Evolutionary conservation across 129 eudicot genomes (phyloP), one percentile per base, ranked within the genome.

Genomic region (Flaveria brownii): DNA sequence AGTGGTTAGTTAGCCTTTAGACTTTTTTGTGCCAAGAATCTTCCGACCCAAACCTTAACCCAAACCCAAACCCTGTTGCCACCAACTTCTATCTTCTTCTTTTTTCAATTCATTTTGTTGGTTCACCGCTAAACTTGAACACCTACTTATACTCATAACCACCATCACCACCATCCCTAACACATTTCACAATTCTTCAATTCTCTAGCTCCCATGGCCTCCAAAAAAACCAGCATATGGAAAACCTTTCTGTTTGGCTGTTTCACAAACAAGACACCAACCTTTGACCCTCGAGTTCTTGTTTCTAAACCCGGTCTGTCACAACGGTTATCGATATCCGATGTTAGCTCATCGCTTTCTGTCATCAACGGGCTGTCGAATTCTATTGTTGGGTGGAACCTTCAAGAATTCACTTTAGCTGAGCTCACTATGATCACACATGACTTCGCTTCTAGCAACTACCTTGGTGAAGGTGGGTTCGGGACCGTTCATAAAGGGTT

Each of bases 401-500:
- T 92, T 74, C 96, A 93, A 14, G 83, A 78, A 1, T 93, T 93
- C 82, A 93, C 92, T 1, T 69, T 83, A 2, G 71, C 76, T 0
- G 88, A 93, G 56, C 89, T 93, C 49, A 88, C 85, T 36, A 46
- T 61, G 73, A 90, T 93, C 56, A 86, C 98, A 0, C 77, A 77
- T 68, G 85, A 93, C 64, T 90, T 93, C 65, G 88, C 96, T 0
- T 65, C 96, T 0, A 71, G 82, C 68, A 93, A 90, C 28, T 90
- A 63, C 20, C 85, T 93, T 0, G 98, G 98, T 22, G 92, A 93
- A 77, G 98, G 98, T 9, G 98, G 98, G 20, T 93, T 93, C 57
- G 98, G 98, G 7, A 90, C 98, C 0, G 98, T 93, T 9, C 87
- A 90, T 60, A 93, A 93, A 73, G 98, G 98, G 45, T 90, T 93